phyloP scores from a whole-genome alignment of 345 rosid species.

The Boechera stricta region DNA sequence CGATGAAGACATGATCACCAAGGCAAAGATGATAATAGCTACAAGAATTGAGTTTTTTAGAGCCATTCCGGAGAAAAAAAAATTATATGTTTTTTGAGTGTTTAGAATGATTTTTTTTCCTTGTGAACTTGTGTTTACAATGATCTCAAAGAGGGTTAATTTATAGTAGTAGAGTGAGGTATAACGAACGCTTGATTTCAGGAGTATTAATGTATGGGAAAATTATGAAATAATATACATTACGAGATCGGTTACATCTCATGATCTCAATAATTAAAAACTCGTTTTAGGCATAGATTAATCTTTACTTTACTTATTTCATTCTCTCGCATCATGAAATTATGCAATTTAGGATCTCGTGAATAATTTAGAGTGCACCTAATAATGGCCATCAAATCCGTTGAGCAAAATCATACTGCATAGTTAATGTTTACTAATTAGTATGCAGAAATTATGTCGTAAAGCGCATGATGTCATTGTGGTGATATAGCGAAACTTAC shows the following conservation, averaged over 20 bases:
- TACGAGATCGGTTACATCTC: neutral
- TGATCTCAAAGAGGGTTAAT: neutral
- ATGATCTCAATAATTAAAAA: neutral
- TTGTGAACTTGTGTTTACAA: neutral
- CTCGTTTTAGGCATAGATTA: neutral
- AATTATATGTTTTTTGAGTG: no score
- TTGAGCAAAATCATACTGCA: neutral
- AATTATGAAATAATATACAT: no score
- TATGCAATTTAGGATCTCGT: neutral
- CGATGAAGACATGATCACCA: conserved; percentile 15
- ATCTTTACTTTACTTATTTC: neutral
- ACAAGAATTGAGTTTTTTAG: neutral
- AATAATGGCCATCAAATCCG: neutral
- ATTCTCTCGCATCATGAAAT: neutral
- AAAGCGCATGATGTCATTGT: conserved; percentile 17
- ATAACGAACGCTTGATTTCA: conserved; percentile 18
- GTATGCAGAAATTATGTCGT: neutral
- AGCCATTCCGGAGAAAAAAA: conserved; percentile 9
- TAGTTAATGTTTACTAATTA: neutral
- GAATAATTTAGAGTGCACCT: conserved; percentile 12
- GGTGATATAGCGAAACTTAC: neutral
- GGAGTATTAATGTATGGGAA: neutral
- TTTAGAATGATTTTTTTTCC: neutral
- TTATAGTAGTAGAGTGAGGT: conserved; percentile 1
- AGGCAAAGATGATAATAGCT: conserved; percentile 4